Conservation (phyloP, 108 stramenopile genomes). For the Ochromonas danica region DNA sequence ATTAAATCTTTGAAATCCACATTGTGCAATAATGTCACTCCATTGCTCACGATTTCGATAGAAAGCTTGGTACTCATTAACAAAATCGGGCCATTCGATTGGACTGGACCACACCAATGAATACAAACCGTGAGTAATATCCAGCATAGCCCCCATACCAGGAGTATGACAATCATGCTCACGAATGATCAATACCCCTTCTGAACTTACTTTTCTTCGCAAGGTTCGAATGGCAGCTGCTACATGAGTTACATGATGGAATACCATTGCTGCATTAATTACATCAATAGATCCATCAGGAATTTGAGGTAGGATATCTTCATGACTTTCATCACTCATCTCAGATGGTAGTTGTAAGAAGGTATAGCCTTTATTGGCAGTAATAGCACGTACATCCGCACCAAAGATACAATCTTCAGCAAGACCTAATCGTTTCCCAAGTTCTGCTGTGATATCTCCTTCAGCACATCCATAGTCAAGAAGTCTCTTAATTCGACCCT, state of each 20-base stretch:
- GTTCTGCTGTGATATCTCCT: neutral
- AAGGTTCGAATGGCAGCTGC: neutral
- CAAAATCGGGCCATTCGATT: conserved; percentile 3
- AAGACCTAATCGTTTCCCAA: neutral
- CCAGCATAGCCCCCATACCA: neutral
- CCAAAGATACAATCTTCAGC: neutral
- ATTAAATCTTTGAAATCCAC: no score
- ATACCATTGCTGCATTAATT: neutral
- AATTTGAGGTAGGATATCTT: neutral
- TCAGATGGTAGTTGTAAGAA: neutral
- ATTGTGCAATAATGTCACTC: no score
- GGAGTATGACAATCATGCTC: conserved; percentile 10
- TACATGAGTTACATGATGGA: neutral
- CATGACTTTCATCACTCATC: neutral
- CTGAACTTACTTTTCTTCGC: neutral
- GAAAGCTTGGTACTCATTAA: neutral
- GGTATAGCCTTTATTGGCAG: neutral
- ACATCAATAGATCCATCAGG: neutral
- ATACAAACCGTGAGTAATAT: conserved; percentile 6
- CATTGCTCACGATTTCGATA: conserved; percentile 7
- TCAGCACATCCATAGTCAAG: conserved; percentile 5
- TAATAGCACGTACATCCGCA: neutral
- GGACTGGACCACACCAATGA: neutral
- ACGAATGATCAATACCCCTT: conserved; percentile 7
- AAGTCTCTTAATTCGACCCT: neutral